Base-by-base conservation (phyloP, 108 stramenopile genomes). In the Epithemia pelagica region DNA sequence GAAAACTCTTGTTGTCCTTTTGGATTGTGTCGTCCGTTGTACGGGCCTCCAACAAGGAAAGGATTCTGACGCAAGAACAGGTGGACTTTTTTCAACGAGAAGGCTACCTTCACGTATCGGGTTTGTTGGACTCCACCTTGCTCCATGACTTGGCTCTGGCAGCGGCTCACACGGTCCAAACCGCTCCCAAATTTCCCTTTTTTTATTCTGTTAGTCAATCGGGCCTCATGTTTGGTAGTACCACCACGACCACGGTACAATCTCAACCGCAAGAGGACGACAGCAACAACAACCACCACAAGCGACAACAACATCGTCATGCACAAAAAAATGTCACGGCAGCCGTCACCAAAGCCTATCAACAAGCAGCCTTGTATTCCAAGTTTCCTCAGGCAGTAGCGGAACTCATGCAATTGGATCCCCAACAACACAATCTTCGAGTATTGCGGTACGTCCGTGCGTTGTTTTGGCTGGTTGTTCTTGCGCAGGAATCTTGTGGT, bases 31-130 rank as follows among this genome's bases (percentile, higher is more conserved):
- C n/a, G n/a, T n/a, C n/a, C n/a, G n/a, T n/a, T n/a, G n/a, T n/a
- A n/a, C n/a, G n/a, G n/a, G n/a, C n/a, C n/a, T n/a, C n/a, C n/a
- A n/a, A n/a, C n/a, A n/a, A n/a, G n/a, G n/a, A n/a, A n/a, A n/a
- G n/a, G n/a, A n/a, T n/a, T n/a, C n/a, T n/a, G n/a, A n/a, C n/a
- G n/a, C n/a, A 52, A 51, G 68, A 75, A 7, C 67, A 74, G n/a
- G 33, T 60, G 3, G 32, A 57, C 7, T 22, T 18, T 37, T 76
- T 71, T 59, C 24, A 71, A 0, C 37, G 62, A 22, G 75, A 76
- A 31, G 75, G 75, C 2, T 76, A 59, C 33, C 27, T 76, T 21
- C 61, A 71, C 28, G 58, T 76, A 0, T 71, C 70, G 1, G 75
- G 70, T 0, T 54, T 76, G 27, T 65, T 76, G 52, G 54, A 65